Percentiles rank a stretch among this genome's conserved stretches.
These are phyloP conservation scores for Xylaria acuta DNA, from an alignment of 495 filamentous ascomycete species.

Conservation along the genomic window DNA sequence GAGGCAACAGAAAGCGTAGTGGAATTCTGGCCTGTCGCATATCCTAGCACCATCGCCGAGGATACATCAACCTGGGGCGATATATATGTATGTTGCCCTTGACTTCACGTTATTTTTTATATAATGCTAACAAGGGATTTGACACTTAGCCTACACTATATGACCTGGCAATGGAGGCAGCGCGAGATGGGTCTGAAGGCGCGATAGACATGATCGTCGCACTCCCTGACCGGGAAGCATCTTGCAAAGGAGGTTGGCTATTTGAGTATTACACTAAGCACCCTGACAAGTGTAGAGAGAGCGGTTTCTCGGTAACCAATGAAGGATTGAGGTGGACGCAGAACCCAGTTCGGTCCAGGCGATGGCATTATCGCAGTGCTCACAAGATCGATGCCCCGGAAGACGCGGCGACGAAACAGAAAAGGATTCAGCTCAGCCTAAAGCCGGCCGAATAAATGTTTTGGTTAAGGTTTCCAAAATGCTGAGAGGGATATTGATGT, in stretches of 20 bases:
- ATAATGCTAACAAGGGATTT: neutral
- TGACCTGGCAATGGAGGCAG: neutral
- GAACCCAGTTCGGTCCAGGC: neutral
- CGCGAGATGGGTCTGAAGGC: neutral
- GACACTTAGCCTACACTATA: neutral
- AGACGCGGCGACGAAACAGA: neutral
- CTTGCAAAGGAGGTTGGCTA: conserved; percentile 14
- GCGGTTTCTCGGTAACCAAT: neutral
- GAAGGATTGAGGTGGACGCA: neutral
- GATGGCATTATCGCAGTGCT: neutral
- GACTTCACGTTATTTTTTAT: neutral
- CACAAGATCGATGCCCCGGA: neutral
- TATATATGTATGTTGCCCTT: neutral
- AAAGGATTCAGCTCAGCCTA: neutral
- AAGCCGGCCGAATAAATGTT: neutral
- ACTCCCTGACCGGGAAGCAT: neutral
- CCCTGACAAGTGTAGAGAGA: neutral
- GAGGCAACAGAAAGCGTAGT: neutral
- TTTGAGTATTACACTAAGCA: neutral
- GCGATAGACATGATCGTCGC: neutral
- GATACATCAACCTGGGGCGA: neutral
- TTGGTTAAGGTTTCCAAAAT: neutral
- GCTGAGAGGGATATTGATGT: neutral
- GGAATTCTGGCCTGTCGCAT: neutral
- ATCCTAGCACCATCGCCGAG: neutral